Base-by-base conservation (phyloP, 192 early-diverging fungal genomes). In the Entrophospora sp. region DNA sequence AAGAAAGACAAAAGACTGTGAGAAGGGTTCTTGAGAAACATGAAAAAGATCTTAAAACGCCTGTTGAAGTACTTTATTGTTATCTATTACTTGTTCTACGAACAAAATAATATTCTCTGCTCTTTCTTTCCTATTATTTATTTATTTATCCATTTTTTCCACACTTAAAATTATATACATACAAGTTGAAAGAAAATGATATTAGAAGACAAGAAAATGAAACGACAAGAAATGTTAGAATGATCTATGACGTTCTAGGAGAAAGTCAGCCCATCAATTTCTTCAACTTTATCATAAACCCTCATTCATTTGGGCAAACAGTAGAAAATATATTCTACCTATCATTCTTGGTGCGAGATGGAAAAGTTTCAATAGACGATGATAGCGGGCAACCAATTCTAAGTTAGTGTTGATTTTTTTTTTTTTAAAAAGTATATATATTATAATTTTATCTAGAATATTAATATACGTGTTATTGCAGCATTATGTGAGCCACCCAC, bases 291-390 rank as follows among this genome's bases (percentile, higher is more conserved):
- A 80, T 95, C 38, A 77, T 90, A 51, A 96, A 98, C 73, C 96
- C 94, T 10, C 71, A 80, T 4, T 93, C 92, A 16, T 96, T 96
- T 72, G 77, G 85, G 5, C 96, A 98, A 77, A 89, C 91, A 4
- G 87, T 98, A 3, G 96, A 98, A 70, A 98, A 98, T 72, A 80
- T 98, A 43, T 98, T 98, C 70, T 95, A 95, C 58, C 71, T 95
- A n/a, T 91, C 93, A n/a, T 98, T 98, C 68, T 76, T 98, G 44
- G 82, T 96, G 18, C 82, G 91, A 49, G 93, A 96, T 65, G 92
- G 87, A 14, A 83, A 78, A 61, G 94, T 84, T 4, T 72, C 66
- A 37, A 85, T 98, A 12, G 85, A 91, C 48, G 89, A 86, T 55
- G 79, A 83, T 10, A 77, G 75, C 16, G 88, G 86, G 3, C 81